These are phyloP conservation scores for Rhodotorula sp. DNA, from an alignment of 1,284 basidiomycete species.

Conservation along the genomic window DNA sequence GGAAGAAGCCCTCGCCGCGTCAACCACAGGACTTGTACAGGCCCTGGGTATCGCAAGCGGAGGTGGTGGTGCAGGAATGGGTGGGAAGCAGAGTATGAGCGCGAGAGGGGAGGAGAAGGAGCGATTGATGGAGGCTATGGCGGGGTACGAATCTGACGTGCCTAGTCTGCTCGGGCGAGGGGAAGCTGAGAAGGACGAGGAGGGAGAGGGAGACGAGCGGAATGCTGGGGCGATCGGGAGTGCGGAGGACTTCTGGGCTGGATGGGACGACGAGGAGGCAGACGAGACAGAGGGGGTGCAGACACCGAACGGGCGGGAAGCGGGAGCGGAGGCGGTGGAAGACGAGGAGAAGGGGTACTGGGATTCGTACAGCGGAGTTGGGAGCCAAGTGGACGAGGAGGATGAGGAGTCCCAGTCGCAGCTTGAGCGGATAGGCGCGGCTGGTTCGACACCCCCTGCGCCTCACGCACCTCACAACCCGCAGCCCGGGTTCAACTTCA, in stretches of 20 bases:
- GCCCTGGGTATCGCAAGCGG: not conserved
- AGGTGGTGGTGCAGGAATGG: no score
- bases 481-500: not conserved
- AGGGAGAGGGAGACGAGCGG: not conserved
- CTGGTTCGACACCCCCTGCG: no score
- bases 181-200: not conserved
- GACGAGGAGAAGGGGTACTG: slow-evolving; percentile 5
- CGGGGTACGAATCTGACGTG: no score
- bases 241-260: slow-evolving; percentile 33
- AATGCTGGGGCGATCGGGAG: slow-evolving; percentile 18
- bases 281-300: not conserved
- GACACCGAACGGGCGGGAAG: not conserved
- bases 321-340: not conserved
- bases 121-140: not conserved
- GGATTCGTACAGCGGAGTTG: slow-evolving; percentile 5
- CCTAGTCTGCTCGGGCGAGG: no score
- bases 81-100: no score
- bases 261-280: slow-evolving; percentile 25
- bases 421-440: no score
- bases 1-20: not conserved
- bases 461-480: no score
- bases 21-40: not conserved
- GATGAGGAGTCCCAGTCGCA: not conserved
- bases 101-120: no score
- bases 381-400: slow-evolving; percentile 5